Evolutionary conservation across 1,139 yeast species (phyloP), one percentile per base, ranked within the genome.

Genomic region (Suhomyces anneliseae): DNA sequence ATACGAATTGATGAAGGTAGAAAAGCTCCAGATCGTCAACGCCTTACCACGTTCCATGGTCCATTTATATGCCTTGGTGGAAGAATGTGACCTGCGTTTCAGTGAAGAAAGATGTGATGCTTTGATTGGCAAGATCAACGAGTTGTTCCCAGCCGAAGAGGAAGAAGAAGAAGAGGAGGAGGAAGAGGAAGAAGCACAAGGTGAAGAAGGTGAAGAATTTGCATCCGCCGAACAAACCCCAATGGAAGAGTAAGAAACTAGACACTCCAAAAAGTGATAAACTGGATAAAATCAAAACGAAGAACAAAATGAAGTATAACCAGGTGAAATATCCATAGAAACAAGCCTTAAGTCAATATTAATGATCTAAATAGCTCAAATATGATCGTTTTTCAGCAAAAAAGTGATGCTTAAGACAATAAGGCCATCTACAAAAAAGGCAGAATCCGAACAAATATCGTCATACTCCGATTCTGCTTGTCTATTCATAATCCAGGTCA

Each of bases 21-120:
- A 93, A 61, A 83, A 86, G 58, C 70, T 93, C 37, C 97, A 92
- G 66, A 81, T 93, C 34, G 78, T 90, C 49, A 92, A 93, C 65
- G 73, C 83, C 6, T 76, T 90, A 37, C 98, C 98, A 0, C 72
- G 85, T 42, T 81, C 90, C 2, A 69, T 89, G 74, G 97, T 90
- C 4, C 85, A 82, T 37, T 74, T 93, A 47, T 90, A 83, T 64
- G 76, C 93, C 0, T 72, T 92, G 38, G 83, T 93, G 4, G 99
- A 93, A 60, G 98, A 93, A 64, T 92, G 97, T 64, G 98, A 92
- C 56, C 84, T 81, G 54, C 74, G 98, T 54, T 85, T 90, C 58
- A 68, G 73, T 19, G 87, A 85, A 49, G 86, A 81, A 1, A 77
- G 82, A 48, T 76, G 87, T 47, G 79, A 81, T 42, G 68, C 69